Percentiles rank a stretch among this genome's conserved stretches.
phyloP scores from a whole-genome alignment of 2,329 filamentous ascomycete genomes.

The Teratosphaeria nubilosa region DNA sequence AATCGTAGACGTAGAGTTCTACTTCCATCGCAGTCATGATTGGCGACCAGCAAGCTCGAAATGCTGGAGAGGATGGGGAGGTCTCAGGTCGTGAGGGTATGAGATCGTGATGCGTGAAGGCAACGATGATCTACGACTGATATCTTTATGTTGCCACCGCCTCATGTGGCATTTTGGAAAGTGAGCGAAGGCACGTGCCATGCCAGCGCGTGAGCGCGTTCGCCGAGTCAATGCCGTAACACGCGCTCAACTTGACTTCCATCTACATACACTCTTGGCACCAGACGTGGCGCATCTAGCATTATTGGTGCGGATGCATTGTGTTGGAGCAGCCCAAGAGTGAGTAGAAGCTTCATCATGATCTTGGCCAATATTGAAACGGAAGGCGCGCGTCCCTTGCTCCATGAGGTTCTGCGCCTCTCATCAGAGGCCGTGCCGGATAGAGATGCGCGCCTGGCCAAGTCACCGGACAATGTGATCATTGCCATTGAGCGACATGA shows the following conservation, averaged over 20 bases:
- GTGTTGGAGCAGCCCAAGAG: too few relatives aligned
- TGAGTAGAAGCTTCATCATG: too few relatives aligned
- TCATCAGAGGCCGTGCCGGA: not conserved
- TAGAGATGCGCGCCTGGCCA: not conserved
- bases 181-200: not conserved
- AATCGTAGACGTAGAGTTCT: conserved; percentile 42
- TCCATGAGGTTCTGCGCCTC: not conserved
- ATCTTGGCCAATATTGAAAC: not conserved
- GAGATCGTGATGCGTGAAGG: not conserved
- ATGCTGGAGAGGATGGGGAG: not conserved
- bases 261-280: too few relatives aligned
- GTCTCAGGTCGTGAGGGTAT: not conserved
- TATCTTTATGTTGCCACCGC: not conserved
- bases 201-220: not conserved
- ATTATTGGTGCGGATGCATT: too few relatives aligned
- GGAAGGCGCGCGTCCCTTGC: not conserved
- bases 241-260: too few relatives aligned
- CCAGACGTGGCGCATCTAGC: too few relatives aligned
- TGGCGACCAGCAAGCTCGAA: not conserved
- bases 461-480: not conserved
- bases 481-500: not conserved
- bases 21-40: conserved; percentile 33
- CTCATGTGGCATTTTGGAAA: not conserved
- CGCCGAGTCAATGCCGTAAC: too few relatives aligned
- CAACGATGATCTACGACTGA: not conserved